Percentiles rank a stretch among this genome's conserved stretches.
These are phyloP conservation scores for Annulohypoxylon nitens DNA, from an alignment of 495 filamentous ascomycete species.

Conservation along the genomic window DNA sequence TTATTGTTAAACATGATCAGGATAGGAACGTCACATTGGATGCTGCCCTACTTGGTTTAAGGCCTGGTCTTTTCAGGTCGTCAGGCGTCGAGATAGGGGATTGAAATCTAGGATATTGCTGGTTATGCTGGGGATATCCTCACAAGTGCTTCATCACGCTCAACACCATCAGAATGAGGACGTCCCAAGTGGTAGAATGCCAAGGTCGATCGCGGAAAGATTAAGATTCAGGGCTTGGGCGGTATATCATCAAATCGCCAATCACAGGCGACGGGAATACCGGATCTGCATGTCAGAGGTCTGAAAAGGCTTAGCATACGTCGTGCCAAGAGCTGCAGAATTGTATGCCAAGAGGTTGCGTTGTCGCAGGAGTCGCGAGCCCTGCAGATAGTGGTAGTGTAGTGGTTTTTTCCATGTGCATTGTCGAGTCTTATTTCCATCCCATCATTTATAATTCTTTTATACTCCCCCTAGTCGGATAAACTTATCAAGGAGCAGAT, in stretches of 20 bases:
- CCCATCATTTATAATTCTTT: not conserved
- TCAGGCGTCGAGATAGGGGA: conserved; percentile 31
- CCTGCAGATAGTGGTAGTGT: conserved; percentile 4
- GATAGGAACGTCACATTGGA: conserved; percentile 33
- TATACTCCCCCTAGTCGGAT: conserved; percentile 9
- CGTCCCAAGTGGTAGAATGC: conserved; percentile 33
- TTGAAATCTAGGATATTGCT: not conserved
- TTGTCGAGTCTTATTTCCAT: conserved; percentile 2
- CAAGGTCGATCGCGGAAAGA: conserved; percentile 40
- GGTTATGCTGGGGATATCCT: not conserved
- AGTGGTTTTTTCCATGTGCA: not conserved
- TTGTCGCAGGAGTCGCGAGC: conserved; percentile 27
- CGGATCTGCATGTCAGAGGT: conserved; percentile 36
- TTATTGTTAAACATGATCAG: not conserved
- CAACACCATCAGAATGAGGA: conserved; percentile 29
- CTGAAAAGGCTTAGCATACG: conserved; percentile 35
- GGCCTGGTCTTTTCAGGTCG: not conserved
- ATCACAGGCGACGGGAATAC: conserved; percentile 25
- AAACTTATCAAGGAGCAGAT: conserved; percentile 18
- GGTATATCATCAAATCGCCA: conserved; percentile 21
- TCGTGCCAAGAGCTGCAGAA: conserved; percentile 35
- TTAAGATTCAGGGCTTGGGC: conserved; percentile 27
- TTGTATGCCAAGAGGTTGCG: conserved; percentile 37
- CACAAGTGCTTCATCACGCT: not conserved
- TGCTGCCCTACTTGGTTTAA: not conserved